These are phyloP conservation scores for Primulina eburnea DNA, from an alignment of 257 asterid species.

Conservation along the genomic window DNA sequence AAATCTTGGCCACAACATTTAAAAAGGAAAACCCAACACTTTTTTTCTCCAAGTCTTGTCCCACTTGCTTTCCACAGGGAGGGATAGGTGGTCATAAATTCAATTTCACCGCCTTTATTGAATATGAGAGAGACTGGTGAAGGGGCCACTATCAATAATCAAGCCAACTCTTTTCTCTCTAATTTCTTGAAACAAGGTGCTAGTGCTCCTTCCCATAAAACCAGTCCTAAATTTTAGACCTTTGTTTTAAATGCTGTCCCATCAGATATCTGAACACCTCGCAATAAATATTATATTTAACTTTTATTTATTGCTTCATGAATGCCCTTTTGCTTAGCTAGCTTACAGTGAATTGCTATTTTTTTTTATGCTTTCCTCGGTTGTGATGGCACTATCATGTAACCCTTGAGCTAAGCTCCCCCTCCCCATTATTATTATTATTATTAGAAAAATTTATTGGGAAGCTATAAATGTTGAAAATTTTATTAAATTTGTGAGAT, in stretches of 20 bases:
- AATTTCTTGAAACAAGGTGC: constrained; percentile 39
- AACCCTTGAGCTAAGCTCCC: background rate
- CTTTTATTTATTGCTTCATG: constrained; percentile 27
- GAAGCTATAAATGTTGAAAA: background rate
- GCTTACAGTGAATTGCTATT: background rate
- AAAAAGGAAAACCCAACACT: background rate
- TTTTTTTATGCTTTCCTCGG: background rate
- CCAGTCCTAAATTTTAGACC: constrained; percentile 30
- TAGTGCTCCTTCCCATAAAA: constrained; percentile 30
- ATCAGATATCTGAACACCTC: constrained; percentile 36
- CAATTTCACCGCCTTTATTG: background rate
- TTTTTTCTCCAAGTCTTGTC: background rate
- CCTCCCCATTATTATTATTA: background rate
- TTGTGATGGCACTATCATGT: background rate
- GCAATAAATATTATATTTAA: constrained; percentile 32
- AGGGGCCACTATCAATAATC: constrained; percentile 5
- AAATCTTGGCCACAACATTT: background rate
- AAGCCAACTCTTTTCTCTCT: constrained; percentile 1
- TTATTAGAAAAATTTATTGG: too few species aligned
- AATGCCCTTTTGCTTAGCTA: constrained; percentile 19
- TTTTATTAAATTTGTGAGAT: background rate
- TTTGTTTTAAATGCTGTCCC: constrained; percentile 45
- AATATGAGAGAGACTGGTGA: background rate
- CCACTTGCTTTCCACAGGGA: background rate
- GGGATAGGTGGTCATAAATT: background rate